Conservation (phyloP, 441 rosid species). For the Aquilaria agallochum region DNA sequence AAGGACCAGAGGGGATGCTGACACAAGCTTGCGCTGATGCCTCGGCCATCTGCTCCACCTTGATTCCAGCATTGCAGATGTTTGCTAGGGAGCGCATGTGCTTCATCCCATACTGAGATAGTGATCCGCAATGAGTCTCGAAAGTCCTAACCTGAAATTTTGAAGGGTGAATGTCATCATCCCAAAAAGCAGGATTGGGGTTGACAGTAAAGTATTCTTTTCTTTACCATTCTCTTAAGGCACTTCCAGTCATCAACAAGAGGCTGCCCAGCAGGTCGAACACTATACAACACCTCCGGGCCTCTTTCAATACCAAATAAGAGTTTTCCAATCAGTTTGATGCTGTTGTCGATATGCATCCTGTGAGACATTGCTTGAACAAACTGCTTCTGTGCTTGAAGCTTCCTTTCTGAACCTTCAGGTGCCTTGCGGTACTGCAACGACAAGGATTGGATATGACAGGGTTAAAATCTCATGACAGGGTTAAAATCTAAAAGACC, state of each 20-base stretch:
- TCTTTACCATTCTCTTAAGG: conserved; percentile 60
- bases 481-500: not conserved
- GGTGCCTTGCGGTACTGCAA: conserved; percentile 38
- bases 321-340: conserved; percentile 46
- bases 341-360: conserved; percentile 45
- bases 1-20: conserved; percentile 34
- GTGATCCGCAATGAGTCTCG: conserved; percentile 49
- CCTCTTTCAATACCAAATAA: conserved; percentile 45
- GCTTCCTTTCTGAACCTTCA: conserved; percentile 46
- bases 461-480: not conserved
- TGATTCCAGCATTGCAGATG: conserved; percentile 52
- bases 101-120: conserved; percentile 61
- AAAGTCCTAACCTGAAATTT: conserved; percentile 15
- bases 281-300: conserved; percentile 29
- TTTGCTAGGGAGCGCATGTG: conserved; percentile 60
- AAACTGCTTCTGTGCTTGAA: conserved; percentile 45
- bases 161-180: no score
- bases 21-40: conserved; percentile 55
- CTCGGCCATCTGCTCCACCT: conserved; percentile 38
- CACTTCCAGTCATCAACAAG: conserved; percentile 67
- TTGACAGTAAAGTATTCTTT: conserved; percentile 14
- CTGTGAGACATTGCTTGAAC: conserved; percentile 56
- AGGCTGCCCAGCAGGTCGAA: conserved; percentile 45
- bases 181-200: no score
- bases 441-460: not conserved